Evolutionary conservation across 1,139 yeast genomes (phyloP).

Genomic region (Suhomyces panamericanus): DNA sequence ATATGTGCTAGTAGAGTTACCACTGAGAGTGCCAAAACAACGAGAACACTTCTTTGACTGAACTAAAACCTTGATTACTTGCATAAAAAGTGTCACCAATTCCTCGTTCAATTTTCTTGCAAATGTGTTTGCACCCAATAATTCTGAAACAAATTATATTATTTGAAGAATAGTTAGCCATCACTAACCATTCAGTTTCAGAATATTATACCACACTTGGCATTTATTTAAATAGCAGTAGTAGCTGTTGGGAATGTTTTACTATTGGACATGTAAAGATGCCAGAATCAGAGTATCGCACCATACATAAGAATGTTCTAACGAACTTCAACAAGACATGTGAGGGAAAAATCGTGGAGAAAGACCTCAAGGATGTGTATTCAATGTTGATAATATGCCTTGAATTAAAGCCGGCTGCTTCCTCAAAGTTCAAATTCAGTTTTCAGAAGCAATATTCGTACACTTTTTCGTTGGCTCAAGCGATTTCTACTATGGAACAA

Average conservation of each 20-base stretch:
- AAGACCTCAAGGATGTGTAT: conserved; percentile 59
- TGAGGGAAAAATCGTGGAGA: conserved; percentile 51
- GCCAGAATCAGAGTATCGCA: conserved; percentile 7
- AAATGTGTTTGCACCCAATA: neutral
- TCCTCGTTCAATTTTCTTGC: neutral
- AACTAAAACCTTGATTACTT: too few relatives aligned
- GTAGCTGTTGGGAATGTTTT: neutral
- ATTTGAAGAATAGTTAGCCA: too few relatives aligned
- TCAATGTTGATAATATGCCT: conserved; percentile 53
- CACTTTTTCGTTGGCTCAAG: conserved; percentile 55
- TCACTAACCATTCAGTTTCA: neutral
- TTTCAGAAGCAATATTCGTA: conserved; percentile 41
- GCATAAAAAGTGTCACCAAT: too few relatives aligned
- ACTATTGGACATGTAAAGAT: neutral
- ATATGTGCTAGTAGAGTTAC: too few relatives aligned
- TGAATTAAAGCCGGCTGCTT: conserved; percentile 27
- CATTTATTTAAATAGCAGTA: neutral
- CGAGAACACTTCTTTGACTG: too few relatives aligned
- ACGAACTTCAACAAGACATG: conserved; percentile 50
- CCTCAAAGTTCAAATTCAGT: conserved; percentile 7
- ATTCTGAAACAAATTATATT: neutral
- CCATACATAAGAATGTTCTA: conserved; percentile 45
- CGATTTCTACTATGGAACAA: conserved; percentile 50
- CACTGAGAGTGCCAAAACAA: too few relatives aligned
- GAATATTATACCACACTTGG: neutral